phyloP scores from a whole-genome alignment of 2,329 filamentous ascomycete genomes.

The Colletotrichum filicis region DNA sequence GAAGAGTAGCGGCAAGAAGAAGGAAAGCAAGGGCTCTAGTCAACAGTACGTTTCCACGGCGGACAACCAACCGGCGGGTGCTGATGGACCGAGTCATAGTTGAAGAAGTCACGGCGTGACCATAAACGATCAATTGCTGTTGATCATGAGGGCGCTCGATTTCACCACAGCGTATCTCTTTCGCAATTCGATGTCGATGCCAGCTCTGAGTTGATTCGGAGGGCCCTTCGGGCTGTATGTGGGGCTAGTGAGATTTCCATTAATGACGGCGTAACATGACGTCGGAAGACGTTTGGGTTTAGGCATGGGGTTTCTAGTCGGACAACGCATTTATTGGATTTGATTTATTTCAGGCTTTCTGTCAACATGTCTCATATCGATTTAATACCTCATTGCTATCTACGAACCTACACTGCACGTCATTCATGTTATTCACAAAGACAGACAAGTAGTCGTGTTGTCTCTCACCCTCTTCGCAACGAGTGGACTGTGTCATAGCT shows the following conservation, averaged over 20 bases:
- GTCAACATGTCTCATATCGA: not conserved
- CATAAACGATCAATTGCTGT: not conserved
- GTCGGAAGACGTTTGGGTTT: not conserved
- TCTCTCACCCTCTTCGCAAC: not conserved
- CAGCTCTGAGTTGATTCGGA: not conserved
- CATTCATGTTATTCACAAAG: not conserved
- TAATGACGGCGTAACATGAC: not conserved
- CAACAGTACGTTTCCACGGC: slow-evolving; percentile 2
- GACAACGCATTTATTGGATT: not conserved
- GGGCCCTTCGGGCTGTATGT: not conserved
- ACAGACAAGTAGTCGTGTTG: not conserved
- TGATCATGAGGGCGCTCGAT: not conserved
- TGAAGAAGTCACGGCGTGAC: not conserved
- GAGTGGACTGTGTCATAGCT: not conserved
- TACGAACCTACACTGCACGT: not conserved
- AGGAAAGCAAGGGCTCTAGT: slow-evolving; percentile 19
- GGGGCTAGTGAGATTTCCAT: not conserved
- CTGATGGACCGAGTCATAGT: slow-evolving; percentile 9
- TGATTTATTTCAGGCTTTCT: not conserved
- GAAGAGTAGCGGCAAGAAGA: slow-evolving; percentile 31
- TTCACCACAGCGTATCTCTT: not conserved
- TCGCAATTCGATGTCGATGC: not conserved
- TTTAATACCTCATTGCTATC: not conserved
- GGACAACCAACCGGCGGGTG: not conserved
- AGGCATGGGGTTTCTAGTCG: not conserved